phyloP scores from a whole-genome alignment of 2,329 filamentous ascomycete species.

The Davidsoniella eucalypti region DNA sequence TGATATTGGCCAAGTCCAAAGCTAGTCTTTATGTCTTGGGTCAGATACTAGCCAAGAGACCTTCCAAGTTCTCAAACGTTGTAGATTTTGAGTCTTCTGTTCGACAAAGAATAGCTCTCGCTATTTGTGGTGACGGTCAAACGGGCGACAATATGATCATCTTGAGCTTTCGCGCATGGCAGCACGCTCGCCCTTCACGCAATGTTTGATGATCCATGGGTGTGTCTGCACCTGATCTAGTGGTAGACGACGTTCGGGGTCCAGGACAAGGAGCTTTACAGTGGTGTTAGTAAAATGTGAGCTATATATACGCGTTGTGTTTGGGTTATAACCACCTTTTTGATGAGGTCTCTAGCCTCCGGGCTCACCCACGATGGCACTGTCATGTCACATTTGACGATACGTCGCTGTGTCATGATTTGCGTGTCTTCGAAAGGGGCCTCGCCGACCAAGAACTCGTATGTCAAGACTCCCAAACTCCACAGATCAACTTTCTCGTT shows the following conservation, averaged over 20 bases:
- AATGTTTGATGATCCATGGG: conserved; percentile 96
- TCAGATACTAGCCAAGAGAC: no score
- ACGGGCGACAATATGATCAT: conserved; percentile 5
- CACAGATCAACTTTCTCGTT: conserved; percentile 92
- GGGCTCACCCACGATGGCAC: conserved; percentile 79
- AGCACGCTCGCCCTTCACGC: conserved; percentile 45
- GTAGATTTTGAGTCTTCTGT: no score
- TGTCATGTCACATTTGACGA: conserved; percentile 78
- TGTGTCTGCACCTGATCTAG: conserved; percentile 79
- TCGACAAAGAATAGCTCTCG: not conserved
- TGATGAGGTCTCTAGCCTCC: conserved; percentile 84
- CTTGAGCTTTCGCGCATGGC: conserved; percentile 31
- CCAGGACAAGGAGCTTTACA: conserved; percentile 62
- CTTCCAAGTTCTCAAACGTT: no score
- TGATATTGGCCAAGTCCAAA: no score
- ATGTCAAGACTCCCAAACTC: conserved; percentile 87
- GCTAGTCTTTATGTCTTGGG: not conserved
- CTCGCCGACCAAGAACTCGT: conserved; percentile 91
- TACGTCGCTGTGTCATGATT: conserved; percentile 83
- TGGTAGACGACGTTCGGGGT: conserved; percentile 83
- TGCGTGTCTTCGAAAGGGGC: conserved; percentile 94
- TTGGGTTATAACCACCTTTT: conserved; percentile 43
- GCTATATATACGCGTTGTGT: not conserved
- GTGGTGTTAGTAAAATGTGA: conserved; percentile 1
- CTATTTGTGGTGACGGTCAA: not conserved